Conservation (phyloP, 345 rosid genomes). For the Camelina laxa region DNA sequence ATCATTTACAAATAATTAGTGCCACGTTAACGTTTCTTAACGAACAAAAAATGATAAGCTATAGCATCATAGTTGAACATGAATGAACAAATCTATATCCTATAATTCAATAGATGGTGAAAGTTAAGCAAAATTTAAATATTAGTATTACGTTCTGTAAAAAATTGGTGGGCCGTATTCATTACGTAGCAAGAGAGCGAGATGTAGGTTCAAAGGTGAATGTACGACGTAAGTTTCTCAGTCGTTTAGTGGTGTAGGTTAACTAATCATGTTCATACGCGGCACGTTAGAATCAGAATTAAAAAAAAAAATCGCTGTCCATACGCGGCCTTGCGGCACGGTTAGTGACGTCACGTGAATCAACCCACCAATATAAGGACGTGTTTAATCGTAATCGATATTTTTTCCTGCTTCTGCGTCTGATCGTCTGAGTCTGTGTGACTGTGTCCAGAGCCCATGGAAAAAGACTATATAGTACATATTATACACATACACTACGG, state of each 20-base stretch:
- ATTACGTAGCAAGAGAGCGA: too few species aligned
- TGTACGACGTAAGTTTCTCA: neutral
- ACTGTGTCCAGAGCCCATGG: constrained; percentile 17
- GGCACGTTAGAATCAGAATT: neutral
- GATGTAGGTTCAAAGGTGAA: too few species aligned
- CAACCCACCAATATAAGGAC: neutral
- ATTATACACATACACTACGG: too few species aligned
- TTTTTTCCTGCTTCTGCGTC: neutral
- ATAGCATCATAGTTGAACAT: too few species aligned
- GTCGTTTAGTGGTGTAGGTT: constrained; percentile 8
- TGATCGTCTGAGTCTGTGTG: neutral
- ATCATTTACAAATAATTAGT: too few species aligned
- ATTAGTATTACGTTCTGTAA: too few species aligned
- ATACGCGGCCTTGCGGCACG: constrained; percentile 17
- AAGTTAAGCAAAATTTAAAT: too few species aligned
- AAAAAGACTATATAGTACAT: neutral
- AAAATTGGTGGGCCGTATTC: neutral
- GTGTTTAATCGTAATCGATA: constrained; percentile 1
- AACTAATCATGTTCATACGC: neutral
- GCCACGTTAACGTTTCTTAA: neutral
- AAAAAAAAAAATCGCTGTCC: constrained; percentile 4
- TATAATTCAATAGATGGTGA: too few species aligned
- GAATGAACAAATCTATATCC: too few species aligned
- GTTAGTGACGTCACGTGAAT: constrained; percentile 21
- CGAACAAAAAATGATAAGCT: too few species aligned